Conservation (phyloP, 352 stramenopile genomes). For the Phytophthora cactorum region DNA sequence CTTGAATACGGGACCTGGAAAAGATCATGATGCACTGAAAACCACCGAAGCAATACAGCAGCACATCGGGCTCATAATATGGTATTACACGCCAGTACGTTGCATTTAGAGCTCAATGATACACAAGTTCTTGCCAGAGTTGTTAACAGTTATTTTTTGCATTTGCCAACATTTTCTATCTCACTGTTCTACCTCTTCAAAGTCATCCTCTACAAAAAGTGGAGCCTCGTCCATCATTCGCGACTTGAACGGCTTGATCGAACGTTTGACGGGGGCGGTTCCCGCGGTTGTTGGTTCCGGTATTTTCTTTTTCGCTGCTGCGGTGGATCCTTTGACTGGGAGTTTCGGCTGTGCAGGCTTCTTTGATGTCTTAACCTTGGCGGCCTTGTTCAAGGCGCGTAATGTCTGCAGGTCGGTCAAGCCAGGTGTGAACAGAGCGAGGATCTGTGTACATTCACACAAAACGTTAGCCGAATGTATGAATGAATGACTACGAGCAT, state of each 20-base stretch:
- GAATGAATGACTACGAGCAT: background rate
- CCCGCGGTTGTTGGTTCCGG: conserved; percentile 14
- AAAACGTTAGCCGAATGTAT: background rate
- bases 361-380: conserved; percentile 63
- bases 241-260: conserved; percentile 83
- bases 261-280: conserved; percentile 49
- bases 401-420: conserved; percentile 75
- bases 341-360: conserved; percentile 48
- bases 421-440: conserved; percentile 63
- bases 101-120: too few relatives aligned
- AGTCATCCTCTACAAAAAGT: conserved; percentile 65
- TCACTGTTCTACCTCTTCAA: conserved; percentile 65
- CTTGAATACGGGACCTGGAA: too few relatives aligned
- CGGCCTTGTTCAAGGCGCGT: conserved; percentile 70
- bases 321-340: conserved; percentile 23
- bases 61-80: too few relatives aligned
- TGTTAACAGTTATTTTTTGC: too few relatives aligned
- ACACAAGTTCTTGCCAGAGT: too few relatives aligned
- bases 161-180: conserved; percentile 2
- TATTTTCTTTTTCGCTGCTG: conserved; percentile 54
- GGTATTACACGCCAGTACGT: too few relatives aligned
- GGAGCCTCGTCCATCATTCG: conserved; percentile 74
- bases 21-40: too few relatives aligned
- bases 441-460: conserved; percentile 40
- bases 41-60: too few relatives aligned